These are phyloP conservation scores for Carallia pectinifolia DNA, from an alignment of 345 rosid genomes.

Conservation along the genomic window DNA sequence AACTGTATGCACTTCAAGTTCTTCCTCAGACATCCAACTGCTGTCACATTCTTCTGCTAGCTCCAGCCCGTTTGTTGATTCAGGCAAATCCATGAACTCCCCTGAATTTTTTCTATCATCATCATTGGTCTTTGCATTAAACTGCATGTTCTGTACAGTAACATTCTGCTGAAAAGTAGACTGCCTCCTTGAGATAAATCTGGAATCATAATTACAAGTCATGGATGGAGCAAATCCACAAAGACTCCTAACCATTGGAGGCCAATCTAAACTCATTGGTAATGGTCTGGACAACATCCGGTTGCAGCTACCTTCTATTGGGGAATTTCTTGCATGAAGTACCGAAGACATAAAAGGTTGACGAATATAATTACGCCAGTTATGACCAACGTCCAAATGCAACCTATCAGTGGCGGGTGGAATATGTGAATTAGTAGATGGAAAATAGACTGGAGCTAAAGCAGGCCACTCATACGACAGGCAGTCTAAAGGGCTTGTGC, in stretches of 20 bases:
- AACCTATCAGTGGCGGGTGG: constrained; percentile 91
- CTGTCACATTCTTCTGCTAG: constrained; percentile 66
- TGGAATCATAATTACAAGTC: constrained; percentile 69
- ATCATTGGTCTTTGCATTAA: constrained; percentile 32
- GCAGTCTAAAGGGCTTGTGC: constrained; percentile 47
- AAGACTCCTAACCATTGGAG: constrained; percentile 80
- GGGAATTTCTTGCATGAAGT: constrained; percentile 71
- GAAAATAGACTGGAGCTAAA: constrained; percentile 65
- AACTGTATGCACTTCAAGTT: constrained; percentile 73
- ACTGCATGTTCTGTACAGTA: constrained; percentile 39
- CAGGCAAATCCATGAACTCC: constrained; percentile 66
- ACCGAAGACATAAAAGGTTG: constrained; percentile 73
- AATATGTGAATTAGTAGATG: constrained; percentile 65
- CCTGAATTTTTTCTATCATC: constrained; percentile 55
- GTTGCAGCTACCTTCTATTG: constrained; percentile 62
- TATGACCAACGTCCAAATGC: constrained; percentile 91
- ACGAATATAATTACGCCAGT: constrained; percentile 68
- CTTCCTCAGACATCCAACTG: constrained; percentile 94
- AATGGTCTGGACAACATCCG: constrained; percentile 65
- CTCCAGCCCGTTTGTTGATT: constrained; percentile 49
- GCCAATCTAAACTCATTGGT: constrained; percentile 96
- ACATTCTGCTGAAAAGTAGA: constrained; percentile 51
- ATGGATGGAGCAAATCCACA: constrained; percentile 64
- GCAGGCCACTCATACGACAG: constrained; percentile 90
- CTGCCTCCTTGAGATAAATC: constrained; percentile 53